Percentiles rank a stretch among this genome's conserved stretches.
These are phyloP conservation scores for Xylaria sp. DNA, from an alignment of 2,329 filamentous ascomycete species.

Conservation along the genomic window DNA sequence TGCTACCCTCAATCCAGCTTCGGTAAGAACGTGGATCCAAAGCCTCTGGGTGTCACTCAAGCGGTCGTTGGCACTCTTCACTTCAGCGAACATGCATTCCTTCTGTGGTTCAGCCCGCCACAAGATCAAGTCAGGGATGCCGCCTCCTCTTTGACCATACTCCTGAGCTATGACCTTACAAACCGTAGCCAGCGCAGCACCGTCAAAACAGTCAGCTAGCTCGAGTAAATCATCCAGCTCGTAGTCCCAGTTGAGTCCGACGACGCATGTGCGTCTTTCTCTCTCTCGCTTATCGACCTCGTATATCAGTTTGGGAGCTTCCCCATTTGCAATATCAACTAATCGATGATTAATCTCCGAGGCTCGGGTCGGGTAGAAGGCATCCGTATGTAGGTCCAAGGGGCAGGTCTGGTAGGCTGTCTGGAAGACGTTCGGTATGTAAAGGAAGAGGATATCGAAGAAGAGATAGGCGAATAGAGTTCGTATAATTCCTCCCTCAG, in stretches of 20 bases:
- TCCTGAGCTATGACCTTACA: constrained; percentile 97
- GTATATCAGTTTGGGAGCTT: constrained; percentile 73
- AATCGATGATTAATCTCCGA: constrained; percentile 90
- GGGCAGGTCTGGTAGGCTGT: constrained; percentile 95
- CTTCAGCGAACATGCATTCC: constrained; percentile 81
- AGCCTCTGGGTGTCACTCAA: constrained; percentile 95
- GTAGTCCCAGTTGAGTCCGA: constrained; percentile 93
- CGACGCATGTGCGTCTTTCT: constrained; percentile 81
- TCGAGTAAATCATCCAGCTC: constrained; percentile 81
- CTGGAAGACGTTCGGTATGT: constrained; percentile 96
- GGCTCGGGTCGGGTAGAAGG: constrained; percentile 86
- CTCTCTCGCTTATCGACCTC: constrained; percentile 75
- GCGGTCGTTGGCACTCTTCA: constrained; percentile 89
- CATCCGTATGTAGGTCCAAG: constrained; percentile 90
- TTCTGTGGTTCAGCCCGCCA: constrained; percentile 69
- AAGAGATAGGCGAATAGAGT: constrained; percentile 93
- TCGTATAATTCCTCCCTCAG: constrained; percentile 90
- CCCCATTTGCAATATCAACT: constrained; percentile 87
- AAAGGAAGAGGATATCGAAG: constrained; percentile 91
- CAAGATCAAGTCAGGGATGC: constrained; percentile 91
- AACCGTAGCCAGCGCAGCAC: constrained; percentile 81
- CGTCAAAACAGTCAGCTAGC: constrained; percentile 80
- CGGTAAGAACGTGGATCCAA: constrained; percentile 94
- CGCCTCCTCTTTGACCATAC: constrained; percentile 85
- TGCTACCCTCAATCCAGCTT: constrained; percentile 86